Evolutionary conservation across 306 rosid species (phyloP).

Genomic region (Herpetospermum pedunculosum): DNA sequence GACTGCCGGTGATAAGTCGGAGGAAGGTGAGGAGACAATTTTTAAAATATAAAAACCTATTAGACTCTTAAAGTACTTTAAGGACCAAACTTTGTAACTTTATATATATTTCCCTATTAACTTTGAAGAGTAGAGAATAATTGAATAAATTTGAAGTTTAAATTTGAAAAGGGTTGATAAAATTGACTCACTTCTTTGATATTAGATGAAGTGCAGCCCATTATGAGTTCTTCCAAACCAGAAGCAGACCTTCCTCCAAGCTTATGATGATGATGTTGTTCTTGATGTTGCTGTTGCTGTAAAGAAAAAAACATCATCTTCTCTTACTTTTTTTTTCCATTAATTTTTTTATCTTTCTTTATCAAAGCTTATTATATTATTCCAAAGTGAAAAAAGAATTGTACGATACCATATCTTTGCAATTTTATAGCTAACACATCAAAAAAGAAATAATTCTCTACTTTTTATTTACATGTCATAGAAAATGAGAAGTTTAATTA

Average conservation of each 20-base stretch:
- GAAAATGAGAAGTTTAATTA: not conserved
- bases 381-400: slow-evolving; percentile 1
- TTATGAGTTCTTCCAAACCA: slow-evolving; percentile 95
- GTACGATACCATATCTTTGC: not conserved
- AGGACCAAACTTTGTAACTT: too few species aligned
- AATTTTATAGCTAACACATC: not conserved
- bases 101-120: too few species aligned
- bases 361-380: not conserved
- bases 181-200: slow-evolving; percentile 66
- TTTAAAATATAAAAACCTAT: too few species aligned
- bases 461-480: not conserved
- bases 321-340: not conserved
- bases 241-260: slow-evolving; percentile 78
- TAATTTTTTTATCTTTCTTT: not conserved
- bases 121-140: too few species aligned
- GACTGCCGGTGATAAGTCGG: too few species aligned
- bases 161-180: slow-evolving; percentile 51
- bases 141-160: too few species aligned
- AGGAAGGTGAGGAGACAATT: too few species aligned
- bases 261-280: slow-evolving; percentile 60
- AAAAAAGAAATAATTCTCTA: not conserved
- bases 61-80: too few species aligned
- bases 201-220: slow-evolving; percentile 85
- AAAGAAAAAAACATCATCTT: slow-evolving; percentile 3
- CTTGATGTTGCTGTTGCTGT: slow-evolving; percentile 17